A percentile compares a stretch with the other conserved stretches of the same genome.
Evolutionary conservation across 2,329 filamentous ascomycete species (phyloP).

Genomic region (Falciphora oryzae): DNA sequence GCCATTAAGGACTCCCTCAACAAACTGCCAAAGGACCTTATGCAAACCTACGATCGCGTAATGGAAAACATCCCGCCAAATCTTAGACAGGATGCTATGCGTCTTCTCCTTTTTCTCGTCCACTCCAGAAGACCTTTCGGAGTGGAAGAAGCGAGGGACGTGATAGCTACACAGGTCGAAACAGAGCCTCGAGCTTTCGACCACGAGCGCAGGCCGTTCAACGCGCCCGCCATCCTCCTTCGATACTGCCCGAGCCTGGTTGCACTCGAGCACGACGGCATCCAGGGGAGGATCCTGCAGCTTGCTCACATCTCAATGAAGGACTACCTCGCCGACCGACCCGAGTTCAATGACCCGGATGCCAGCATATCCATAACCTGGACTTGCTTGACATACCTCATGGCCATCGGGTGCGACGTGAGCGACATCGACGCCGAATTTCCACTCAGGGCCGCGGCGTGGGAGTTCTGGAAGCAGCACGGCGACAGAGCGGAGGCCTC

Average conservation of each 20-base stretch:
- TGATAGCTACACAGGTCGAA: neutral
- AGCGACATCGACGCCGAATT: no score
- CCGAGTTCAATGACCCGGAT: neutral
- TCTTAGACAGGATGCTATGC: neutral
- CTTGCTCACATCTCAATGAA: neutral
- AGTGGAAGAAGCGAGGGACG: neutral
- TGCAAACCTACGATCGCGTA: neutral
- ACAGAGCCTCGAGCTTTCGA: neutral
- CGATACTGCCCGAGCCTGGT: neutral
- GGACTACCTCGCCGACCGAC: neutral
- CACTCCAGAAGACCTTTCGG: neutral
- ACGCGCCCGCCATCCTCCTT: neutral
- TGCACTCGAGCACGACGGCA: neutral
- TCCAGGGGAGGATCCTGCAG: neutral
- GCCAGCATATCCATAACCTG: neutral
- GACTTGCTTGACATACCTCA: neutral
- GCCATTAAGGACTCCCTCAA: neutral
- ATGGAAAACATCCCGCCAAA: neutral
- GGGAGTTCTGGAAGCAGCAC: neutral
- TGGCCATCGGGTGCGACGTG: neutral
- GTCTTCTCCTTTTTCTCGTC: neutral
- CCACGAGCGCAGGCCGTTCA: neutral
- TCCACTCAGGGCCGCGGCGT: neutral
- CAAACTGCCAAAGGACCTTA: neutral
- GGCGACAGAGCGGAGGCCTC: neutral